Evolutionary conservation across 208 protist genomes (phyloP).

Genomic region (Trypanosoma platydactyli): DNA sequence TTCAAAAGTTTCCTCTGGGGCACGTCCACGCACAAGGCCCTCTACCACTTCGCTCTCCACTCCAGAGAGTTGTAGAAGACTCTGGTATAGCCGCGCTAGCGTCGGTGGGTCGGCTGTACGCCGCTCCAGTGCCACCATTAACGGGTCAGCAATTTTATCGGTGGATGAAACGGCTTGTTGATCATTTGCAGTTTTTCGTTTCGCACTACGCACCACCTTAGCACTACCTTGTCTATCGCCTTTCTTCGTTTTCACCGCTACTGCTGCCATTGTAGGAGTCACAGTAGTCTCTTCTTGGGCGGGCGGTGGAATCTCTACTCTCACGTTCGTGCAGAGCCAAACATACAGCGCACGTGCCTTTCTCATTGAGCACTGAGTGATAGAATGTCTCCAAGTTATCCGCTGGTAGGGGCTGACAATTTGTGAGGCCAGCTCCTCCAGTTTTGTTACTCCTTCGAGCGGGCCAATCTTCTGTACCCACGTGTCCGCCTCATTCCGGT

Average conservation of each 20-base stretch:
- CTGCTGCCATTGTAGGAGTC: not conserved
- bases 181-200: slow-evolving; percentile 16
- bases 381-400: slow-evolving; percentile 67
- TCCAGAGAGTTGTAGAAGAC: slow-evolving; percentile 44
- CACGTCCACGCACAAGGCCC: slow-evolving; percentile 53
- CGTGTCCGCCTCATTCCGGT: slow-evolving; percentile 42
- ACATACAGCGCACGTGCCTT: slow-evolving; percentile 59
- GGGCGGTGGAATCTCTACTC: slow-evolving; percentile 13
- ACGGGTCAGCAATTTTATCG: slow-evolving; percentile 24
- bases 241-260: slow-evolving; percentile 18
- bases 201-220: slow-evolving; percentile 11
- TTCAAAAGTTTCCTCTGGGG: slow-evolving; percentile 46
- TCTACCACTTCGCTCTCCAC: slow-evolving; percentile 53
- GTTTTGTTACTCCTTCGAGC: slow-evolving; percentile 20
- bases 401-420: slow-evolving; percentile 43
- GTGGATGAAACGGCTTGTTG: slow-evolving; percentile 14
- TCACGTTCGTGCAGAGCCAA: slow-evolving; percentile 69
- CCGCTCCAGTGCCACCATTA: slow-evolving; percentile 39
- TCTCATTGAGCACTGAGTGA: slow-evolving; percentile 53
- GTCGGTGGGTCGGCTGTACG: slow-evolving; percentile 37
- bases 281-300: slow-evolving; percentile 1
- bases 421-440: slow-evolving; percentile 23
- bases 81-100: slow-evolving; percentile 60
- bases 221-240: slow-evolving; percentile 9
- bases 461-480: slow-evolving; percentile 29